Evolutionary conservation across 306 rosid genomes (phyloP).

Genomic region (Rubus idaeus): DNA sequence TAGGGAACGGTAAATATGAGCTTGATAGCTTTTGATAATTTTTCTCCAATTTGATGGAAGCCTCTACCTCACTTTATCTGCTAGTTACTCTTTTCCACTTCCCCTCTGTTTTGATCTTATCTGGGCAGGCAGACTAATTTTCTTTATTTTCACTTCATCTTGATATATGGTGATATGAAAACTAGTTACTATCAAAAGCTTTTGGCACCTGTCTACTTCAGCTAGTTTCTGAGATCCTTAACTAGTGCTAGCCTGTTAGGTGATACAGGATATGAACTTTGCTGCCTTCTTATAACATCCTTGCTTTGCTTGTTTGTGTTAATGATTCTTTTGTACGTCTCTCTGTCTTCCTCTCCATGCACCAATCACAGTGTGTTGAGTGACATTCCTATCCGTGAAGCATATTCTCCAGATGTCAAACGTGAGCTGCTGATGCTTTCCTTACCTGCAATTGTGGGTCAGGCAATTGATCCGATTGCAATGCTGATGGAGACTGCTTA

Average conservation of each 20-base stretch:
- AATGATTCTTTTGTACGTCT: slow-evolving; percentile 5
- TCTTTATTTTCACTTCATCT: background rate
- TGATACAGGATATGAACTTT: background rate
- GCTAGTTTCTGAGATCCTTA: background rate
- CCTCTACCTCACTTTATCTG: background rate
- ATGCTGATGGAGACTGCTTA: slow-evolving; percentile 97
- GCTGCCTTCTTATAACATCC: background rate
- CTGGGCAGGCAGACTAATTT: background rate
- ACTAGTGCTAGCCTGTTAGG: background rate
- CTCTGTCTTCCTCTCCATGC: slow-evolving; percentile 17
- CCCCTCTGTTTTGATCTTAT: background rate
- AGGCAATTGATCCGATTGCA: slow-evolving; percentile 88
- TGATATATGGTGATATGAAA: background rate
- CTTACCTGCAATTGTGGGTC: slow-evolving; percentile 83
- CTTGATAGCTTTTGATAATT: background rate
- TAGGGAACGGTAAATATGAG: background rate
- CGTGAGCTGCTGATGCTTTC: slow-evolving; percentile 67
- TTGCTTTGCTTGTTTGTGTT: background rate
- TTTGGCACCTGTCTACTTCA: background rate
- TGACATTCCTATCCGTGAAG: slow-evolving; percentile 26
- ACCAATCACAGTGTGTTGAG: slow-evolving; percentile 38
- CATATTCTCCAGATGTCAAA: slow-evolving; percentile 43
- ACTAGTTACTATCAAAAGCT: background rate
- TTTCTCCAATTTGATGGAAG: background rate
- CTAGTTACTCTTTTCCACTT: background rate